Evolutionary conservation across 805 yeast species (phyloP).

Genomic region (Yarrowia yakushimensis): DNA sequence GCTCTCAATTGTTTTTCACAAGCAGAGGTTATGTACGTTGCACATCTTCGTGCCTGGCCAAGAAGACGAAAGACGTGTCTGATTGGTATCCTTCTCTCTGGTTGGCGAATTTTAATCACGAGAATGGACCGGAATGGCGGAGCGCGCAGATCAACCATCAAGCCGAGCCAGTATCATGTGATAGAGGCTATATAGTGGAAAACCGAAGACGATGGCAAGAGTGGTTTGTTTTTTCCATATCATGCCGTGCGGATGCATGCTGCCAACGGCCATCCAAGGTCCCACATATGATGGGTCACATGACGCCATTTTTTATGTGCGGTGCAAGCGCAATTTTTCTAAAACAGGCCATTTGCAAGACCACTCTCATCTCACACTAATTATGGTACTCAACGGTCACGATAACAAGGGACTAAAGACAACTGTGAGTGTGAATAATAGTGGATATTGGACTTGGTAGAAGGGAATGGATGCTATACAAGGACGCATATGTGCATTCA

Average conservation of each 20-base stretch:
- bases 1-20: neutral
- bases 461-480: neutral
- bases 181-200: too few relatives aligned
- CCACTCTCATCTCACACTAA: neutral
- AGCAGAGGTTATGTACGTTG: neutral
- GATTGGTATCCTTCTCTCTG: neutral
- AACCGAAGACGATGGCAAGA: neutral
- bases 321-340: neutral
- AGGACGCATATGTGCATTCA: too few relatives aligned
- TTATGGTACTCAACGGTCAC: neutral
- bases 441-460: neutral
- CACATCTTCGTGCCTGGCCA: neutral
- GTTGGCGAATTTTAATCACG: neutral
- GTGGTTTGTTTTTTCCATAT: neutral
- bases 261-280: neutral
- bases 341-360: conserved; percentile 5
- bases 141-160: neutral
- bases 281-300: neutral
- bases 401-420: neutral
- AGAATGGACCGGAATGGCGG: conserved; percentile 1
- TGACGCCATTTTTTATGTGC: neutral
- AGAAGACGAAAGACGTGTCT: neutral
- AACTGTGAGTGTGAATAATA: neutral
- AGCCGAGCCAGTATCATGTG: conserved; percentile 2
- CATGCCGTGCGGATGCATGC: neutral